Conservation (phyloP, 2,329 filamentous ascomycete genomes). For the Neofusicoccum cordaticola region DNA sequence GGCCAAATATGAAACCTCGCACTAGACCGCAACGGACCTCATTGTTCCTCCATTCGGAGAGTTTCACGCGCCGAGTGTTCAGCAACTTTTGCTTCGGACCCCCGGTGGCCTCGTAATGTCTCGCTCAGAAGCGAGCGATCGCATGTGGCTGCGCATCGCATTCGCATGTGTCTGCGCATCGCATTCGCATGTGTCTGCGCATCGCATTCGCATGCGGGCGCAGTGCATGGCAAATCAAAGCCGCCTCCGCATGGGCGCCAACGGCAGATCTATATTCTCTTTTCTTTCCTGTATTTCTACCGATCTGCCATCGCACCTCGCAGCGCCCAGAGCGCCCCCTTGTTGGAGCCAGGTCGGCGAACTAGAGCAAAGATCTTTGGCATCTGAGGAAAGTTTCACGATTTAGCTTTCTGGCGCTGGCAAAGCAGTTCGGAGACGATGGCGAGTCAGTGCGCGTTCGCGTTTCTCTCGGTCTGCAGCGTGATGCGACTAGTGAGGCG, state of each 20-base stretch:
- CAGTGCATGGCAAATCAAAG: neutral
- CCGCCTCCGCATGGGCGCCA: neutral
- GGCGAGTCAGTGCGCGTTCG: neutral
- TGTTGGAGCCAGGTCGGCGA: neutral
- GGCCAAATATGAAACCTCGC: conserved; percentile 75
- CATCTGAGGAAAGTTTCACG: conserved; percentile 9
- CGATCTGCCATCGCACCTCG: neutral
- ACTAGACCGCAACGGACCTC: neutral
- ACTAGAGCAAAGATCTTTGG: neutral
- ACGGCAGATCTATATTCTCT: neutral
- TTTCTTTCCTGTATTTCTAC: neutral
- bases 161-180: too few species aligned
- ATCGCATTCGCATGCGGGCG: neutral
- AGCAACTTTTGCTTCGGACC: conserved; percentile 1
- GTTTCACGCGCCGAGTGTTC: neutral
- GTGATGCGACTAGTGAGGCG: conserved; percentile 2
- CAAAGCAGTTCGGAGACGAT: neutral
- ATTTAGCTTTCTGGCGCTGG: neutral
- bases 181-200: neutral
- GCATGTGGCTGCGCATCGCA: neutral
- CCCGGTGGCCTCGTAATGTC: conserved; percentile 1
- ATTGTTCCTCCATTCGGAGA: neutral
- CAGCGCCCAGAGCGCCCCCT: neutral
- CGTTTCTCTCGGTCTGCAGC: neutral
- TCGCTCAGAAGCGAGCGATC: neutral